Base-by-base conservation (phyloP, 805 yeast genomes). In the Candida ficus region DNA sequence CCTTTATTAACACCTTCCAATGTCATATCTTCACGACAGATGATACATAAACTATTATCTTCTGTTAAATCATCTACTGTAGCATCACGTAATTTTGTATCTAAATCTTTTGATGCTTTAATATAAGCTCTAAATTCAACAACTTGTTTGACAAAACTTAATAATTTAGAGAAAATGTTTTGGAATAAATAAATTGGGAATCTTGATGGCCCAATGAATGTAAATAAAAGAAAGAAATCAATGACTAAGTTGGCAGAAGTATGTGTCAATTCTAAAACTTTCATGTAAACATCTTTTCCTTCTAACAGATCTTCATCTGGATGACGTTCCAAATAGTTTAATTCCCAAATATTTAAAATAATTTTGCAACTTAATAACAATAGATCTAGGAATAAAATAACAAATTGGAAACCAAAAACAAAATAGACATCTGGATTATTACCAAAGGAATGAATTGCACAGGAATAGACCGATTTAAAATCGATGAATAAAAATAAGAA, bases 11-110 rank as follows among this genome's bases (percentile, higher is more conserved):
- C 42, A 2, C 57, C 71, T 3, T 59, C 66, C 1, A 78, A 56
- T 6, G 68, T 60, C 91, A 91, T 83, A 46, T 87, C 95, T 50
- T 93, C 98, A 52, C 95, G 78, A 63, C 99, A 91, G 30, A 91
- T 83, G 46, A 88, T 88, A 63, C 99, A 84, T 20, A 85, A 57
- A 57, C 67, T 63, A 43, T 81, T 83, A 47, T 76, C 80, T 16
- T 78, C 70, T 7, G 64, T 73, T 42, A 85, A 66, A 33, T 85
- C 90, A 18, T 54, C 50, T 11, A 60, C 67, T 1, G 80, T 66
- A 3, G 96, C 95, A 44, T 77, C 73, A 7, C 66, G 64, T 38
- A 93, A 67, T 46, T 73, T 76, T 21, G 70, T 66, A 46, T 84
- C 88, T 53, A 93, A 64, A 50, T 79, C 76, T 36, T 75, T 74